Conservation (phyloP, 768 basidiomycete species). For the Podaxis sp. region DNA sequence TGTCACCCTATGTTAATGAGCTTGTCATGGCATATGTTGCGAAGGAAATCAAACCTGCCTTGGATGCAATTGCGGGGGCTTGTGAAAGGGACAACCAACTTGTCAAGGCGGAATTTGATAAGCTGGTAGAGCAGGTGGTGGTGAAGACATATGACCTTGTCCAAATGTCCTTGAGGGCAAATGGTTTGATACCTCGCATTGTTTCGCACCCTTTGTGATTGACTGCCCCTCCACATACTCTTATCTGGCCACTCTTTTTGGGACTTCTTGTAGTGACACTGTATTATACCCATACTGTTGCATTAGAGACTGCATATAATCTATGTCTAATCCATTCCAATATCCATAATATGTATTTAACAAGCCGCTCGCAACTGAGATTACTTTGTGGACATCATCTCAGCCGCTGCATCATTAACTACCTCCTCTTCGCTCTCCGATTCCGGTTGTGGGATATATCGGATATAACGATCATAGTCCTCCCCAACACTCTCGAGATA, state of each 20-base stretch:
- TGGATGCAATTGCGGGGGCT: constrained; percentile 24
- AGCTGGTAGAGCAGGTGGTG: constrained; percentile 30
- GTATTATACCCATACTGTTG: constrained; percentile 3
- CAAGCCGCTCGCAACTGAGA: background rate
- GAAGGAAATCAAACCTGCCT: constrained; percentile 24
- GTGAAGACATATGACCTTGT: constrained; percentile 30
- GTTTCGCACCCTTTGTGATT: background rate
- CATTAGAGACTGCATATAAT: constrained; percentile 5
- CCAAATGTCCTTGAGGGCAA: constrained; percentile 6
- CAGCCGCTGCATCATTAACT: constrained; percentile 25
- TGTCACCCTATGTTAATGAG: constrained; percentile 7
- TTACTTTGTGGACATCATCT: constrained; percentile 11
- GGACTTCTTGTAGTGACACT: background rate
- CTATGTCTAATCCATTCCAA: background rate
- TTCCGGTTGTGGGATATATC: constrained; percentile 62
- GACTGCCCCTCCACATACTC: background rate
- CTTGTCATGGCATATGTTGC: constrained; percentile 19
- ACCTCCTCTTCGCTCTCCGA: constrained; percentile 48
- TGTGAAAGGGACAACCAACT: constrained; percentile 24
- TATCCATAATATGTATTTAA: background rate
- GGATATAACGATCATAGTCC: constrained; percentile 61
- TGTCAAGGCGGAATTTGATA: constrained; percentile 27
- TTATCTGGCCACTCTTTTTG: background rate
- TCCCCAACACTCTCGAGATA: constrained; percentile 56
- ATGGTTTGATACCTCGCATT: background rate